phyloP scores from a whole-genome alignment of 495 filamentous ascomycete species.

The Aspergillus leporis region DNA sequence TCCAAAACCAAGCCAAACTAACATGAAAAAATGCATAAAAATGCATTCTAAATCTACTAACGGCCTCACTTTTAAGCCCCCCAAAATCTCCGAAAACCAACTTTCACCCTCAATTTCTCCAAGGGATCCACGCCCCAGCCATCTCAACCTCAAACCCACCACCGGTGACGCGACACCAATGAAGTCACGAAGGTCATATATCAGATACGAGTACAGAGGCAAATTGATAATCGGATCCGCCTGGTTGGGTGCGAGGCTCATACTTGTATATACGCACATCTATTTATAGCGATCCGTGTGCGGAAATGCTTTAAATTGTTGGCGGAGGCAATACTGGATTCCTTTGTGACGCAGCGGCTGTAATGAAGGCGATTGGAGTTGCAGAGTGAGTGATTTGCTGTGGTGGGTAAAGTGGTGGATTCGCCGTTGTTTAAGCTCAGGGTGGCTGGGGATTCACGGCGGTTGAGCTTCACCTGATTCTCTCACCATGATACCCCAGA shows the following conservation, averaged over 20 bases:
- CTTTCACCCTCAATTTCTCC: background rate
- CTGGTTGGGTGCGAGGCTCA: background rate
- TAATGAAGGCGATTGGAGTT: background rate
- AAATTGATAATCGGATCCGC: background rate
- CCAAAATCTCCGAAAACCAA: background rate
- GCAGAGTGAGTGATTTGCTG: background rate
- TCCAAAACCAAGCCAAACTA: background rate
- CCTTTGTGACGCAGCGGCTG: background rate
- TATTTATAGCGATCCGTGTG: background rate
- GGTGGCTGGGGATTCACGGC: constrained; percentile 1
- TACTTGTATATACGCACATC: background rate
- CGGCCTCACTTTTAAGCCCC: background rate
- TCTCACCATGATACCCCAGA: background rate
- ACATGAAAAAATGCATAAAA: background rate
- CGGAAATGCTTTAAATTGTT: constrained; percentile 3
- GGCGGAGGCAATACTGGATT: background rate
- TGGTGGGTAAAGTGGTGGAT: constrained; percentile 1
- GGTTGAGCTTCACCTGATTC: background rate
- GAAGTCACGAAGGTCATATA: background rate
- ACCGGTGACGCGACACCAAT: background rate
- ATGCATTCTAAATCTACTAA: background rate
- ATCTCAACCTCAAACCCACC: background rate
- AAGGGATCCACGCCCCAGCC: background rate
- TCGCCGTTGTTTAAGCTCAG: background rate
- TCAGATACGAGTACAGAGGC: background rate